Conservation (phyloP, 1,139 yeast species). For the Sugiyamaella xylanicola region DNA sequence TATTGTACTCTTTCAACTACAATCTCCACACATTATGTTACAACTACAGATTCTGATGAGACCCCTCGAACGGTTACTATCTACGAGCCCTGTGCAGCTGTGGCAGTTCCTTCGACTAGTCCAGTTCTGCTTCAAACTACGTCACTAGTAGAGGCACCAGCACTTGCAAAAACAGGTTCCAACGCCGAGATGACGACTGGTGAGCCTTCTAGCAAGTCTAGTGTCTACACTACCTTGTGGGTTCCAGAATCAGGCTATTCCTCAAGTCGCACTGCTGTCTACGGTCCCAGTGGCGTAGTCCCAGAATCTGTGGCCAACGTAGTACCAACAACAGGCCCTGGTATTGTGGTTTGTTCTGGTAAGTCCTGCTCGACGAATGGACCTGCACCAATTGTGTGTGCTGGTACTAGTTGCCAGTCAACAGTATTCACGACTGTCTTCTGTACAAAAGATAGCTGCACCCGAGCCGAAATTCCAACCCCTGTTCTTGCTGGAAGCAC, state of each 20-base stretch:
- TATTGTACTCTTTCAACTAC: slow-evolving; percentile 28
- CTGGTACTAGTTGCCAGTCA: slow-evolving; percentile 11
- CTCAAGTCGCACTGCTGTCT: slow-evolving; percentile 4
- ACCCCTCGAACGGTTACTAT: slow-evolving; percentile 22
- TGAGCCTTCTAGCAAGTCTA: background rate
- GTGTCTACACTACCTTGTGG: slow-evolving; percentile 3
- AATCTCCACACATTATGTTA: slow-evolving; percentile 21
- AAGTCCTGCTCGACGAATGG: slow-evolving; percentile 10
- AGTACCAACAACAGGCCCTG: slow-evolving; percentile 5
- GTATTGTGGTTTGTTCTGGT: slow-evolving; percentile 11
- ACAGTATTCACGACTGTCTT: slow-evolving; percentile 9
- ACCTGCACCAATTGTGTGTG: slow-evolving; percentile 18
- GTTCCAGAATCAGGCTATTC: slow-evolving; percentile 12
- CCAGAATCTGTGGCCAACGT: slow-evolving; percentile 3
- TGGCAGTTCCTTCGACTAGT: slow-evolving; percentile 20
- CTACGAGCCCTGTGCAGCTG: slow-evolving; percentile 19
- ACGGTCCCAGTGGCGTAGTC: slow-evolving; percentile 11
- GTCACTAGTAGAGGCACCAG: slow-evolving; percentile 3
- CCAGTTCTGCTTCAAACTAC: slow-evolving; percentile 19
- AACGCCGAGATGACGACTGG: background rate
- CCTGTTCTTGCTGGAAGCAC: background rate
- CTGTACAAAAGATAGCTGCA: slow-evolving; percentile 12
- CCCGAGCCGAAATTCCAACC: background rate
- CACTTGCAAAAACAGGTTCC: slow-evolving; percentile 1
- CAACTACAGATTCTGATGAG: slow-evolving; percentile 2